phyloP scores from a whole-genome alignment of 345 rosid genomes.

The Acer negundo region DNA sequence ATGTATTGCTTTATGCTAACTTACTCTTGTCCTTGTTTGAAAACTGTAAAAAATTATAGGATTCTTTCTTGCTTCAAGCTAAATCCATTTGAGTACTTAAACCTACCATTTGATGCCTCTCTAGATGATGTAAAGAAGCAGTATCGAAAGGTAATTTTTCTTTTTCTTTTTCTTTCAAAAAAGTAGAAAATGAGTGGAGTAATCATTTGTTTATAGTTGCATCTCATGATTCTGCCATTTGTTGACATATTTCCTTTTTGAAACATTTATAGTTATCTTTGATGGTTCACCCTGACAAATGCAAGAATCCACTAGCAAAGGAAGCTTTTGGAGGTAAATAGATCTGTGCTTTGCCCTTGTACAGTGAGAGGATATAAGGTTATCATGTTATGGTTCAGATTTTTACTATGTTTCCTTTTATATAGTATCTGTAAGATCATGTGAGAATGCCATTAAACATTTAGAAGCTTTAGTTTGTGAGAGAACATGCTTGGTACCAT shows the following conservation, averaged over 20 bases:
- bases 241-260: constrained; percentile 18
- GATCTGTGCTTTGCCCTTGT: constrained; percentile 3
- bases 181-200: background rate
- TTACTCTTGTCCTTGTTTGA: background rate
- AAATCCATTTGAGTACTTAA: constrained; percentile 89
- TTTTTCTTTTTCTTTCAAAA: background rate
- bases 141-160: constrained; percentile 78
- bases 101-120: constrained; percentile 70
- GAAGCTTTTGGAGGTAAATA: constrained; percentile 91
- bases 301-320: constrained; percentile 97
- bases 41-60: constrained; percentile 39
- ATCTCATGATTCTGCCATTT: constrained; percentile 5
- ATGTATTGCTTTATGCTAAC: constrained; percentile 4
- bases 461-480: constrained; percentile 5
- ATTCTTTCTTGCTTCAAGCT: constrained; percentile 97
- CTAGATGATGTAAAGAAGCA: constrained; percentile 79
- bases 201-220: background rate
- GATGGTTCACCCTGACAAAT: constrained; percentile 97
- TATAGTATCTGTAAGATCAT: background rate
- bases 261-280: constrained; percentile 61
- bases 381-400: background rate
- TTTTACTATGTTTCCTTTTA: background rate
- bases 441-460: background rate
- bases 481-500: background rate
- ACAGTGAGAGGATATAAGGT: background rate